Percentiles rank a stretch among this genome's conserved stretches.
Evolutionary conservation across 2,329 filamentous ascomycete genomes (phyloP).

Genomic region (Microsporum canis): DNA sequence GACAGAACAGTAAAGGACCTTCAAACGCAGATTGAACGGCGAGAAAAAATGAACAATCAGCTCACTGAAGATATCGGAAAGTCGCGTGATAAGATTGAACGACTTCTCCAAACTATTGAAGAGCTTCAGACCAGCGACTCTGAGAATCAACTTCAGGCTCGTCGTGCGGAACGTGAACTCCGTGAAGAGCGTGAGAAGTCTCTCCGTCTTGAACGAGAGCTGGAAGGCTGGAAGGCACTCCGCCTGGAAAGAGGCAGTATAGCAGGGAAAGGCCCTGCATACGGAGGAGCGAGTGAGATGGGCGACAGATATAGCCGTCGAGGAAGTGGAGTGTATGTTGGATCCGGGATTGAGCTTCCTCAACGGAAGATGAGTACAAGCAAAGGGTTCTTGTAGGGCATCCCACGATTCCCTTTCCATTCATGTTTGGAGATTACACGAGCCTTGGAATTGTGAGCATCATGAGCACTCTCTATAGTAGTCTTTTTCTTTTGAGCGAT

Average conservation of each 20-base stretch:
- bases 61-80: conserved; percentile 73
- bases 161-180: conserved; percentile 79
- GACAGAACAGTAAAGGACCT: conserved; percentile 91
- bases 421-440: background rate
- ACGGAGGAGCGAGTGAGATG: conserved; percentile 29
- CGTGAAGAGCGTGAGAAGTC: conserved; percentile 77
- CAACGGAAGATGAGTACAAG: conserved; percentile 61
- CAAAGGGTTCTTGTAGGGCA: conserved; percentile 59
- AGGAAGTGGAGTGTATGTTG: conserved; percentile 29
- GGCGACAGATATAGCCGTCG: conserved; percentile 26
- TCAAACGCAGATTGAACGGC: conserved; percentile 81
- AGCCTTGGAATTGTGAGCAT: background rate
- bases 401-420: background rate
- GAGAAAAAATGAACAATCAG: conserved; percentile 74
- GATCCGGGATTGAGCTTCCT: conserved; percentile 43
- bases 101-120: conserved; percentile 81
- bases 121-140: conserved; percentile 85
- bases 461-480: background rate
- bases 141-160: conserved; percentile 64
- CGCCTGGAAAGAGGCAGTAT: conserved; percentile 49
- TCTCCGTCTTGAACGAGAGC: conserved; percentile 71
- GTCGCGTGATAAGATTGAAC: conserved; percentile 80
- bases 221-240: conserved; percentile 68
- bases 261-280: conserved; percentile 18
- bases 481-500: background rate